phyloP scores from a whole-genome alignment of 2,329 filamentous ascomycete species.

The Trichoderma koningii region DNA sequence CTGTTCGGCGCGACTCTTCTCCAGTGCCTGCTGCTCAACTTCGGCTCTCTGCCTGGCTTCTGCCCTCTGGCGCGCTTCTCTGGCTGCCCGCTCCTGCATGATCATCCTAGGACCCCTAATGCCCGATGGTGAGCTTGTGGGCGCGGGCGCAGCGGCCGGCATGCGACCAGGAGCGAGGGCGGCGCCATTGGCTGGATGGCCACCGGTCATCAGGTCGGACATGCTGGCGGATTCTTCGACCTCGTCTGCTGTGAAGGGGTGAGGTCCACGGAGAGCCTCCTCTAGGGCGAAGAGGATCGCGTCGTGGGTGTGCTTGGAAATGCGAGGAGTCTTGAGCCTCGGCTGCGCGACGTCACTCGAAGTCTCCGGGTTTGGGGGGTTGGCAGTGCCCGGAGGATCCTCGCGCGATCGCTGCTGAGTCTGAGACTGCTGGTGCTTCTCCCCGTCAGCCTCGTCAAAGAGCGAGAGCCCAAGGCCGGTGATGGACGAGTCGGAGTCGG shows the following conservation, averaged over 20 bases:
- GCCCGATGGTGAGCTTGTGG: conserved; percentile 60
- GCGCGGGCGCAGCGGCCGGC: conserved; percentile 51
- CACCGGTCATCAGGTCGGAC: conserved; percentile 73
- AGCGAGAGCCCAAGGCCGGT: conserved; percentile 47
- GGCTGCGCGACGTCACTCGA: conserved; percentile 34
- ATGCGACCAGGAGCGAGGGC: conserved; percentile 52
- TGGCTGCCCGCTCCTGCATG: conserved; percentile 80
- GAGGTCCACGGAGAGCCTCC: conserved; percentile 80
- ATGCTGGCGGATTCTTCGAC: conserved; percentile 89
- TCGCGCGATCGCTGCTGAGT: conserved; percentile 44
- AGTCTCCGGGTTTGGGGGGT: conserved; percentile 33
- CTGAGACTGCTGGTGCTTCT: conserved; percentile 43
- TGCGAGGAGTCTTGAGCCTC: conserved; percentile 53
- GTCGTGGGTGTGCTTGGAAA: conserved; percentile 82
- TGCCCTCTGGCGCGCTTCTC: conserved; percentile 70
- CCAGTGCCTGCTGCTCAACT: conserved; percentile 57
- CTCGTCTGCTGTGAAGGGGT: conserved; percentile 79
- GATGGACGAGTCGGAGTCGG: conserved; percentile 35
- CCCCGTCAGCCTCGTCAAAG: conserved; percentile 32
- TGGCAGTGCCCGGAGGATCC: conserved; percentile 33
- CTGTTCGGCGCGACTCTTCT: conserved; percentile 60
- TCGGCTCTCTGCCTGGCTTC: conserved; percentile 68
- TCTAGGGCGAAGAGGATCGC: conserved; percentile 92
- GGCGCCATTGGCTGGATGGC: conserved; percentile 58
- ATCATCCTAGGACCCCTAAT: conserved; percentile 87